phyloP scores from a whole-genome alignment of 257 asterid species.

The Handroanthus guayacan region DNA sequence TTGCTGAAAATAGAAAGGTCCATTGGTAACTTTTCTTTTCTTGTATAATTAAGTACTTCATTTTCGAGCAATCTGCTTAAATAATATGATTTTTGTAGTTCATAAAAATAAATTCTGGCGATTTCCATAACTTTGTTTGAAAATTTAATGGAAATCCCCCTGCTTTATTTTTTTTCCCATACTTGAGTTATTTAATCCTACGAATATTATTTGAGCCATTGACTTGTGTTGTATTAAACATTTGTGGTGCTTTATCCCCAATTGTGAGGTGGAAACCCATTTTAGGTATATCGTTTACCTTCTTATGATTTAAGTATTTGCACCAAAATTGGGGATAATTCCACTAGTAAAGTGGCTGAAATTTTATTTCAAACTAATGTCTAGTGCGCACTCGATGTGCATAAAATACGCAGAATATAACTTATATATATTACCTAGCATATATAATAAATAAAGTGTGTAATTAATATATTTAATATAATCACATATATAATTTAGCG shows the following conservation, averaged over 20 bases:
- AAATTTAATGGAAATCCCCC: background rate
- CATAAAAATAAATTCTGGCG: constrained; percentile 15
- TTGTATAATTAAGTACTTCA: constrained; percentile 15
- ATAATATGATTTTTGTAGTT: constrained; percentile 16
- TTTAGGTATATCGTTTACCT: constrained; percentile 8
- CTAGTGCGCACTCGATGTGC: too few species aligned
- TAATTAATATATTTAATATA: too few species aligned
- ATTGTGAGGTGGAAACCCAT: background rate
- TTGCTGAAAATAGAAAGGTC: constrained; percentile 10
- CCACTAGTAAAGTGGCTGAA: background rate
- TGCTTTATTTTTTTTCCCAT: too few species aligned
- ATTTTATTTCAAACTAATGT: too few species aligned
- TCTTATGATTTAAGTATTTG: background rate
- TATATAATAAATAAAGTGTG: too few species aligned
- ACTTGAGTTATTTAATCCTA: too few species aligned
- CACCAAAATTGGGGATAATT: background rate
- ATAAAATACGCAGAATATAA: too few species aligned
- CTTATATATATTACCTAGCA: too few species aligned
- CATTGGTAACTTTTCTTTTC: constrained; percentile 10
- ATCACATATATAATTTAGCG: too few species aligned
- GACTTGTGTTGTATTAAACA: constrained; percentile 23
- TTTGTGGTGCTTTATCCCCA: constrained; percentile 7
- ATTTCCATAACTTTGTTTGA: constrained; percentile 9
- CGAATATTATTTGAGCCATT: constrained; percentile 4
- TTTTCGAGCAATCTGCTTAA: background rate